Base-by-base conservation (phyloP, 2,329 filamentous ascomycete species). In the Aspergillus costaricaensis region DNA sequence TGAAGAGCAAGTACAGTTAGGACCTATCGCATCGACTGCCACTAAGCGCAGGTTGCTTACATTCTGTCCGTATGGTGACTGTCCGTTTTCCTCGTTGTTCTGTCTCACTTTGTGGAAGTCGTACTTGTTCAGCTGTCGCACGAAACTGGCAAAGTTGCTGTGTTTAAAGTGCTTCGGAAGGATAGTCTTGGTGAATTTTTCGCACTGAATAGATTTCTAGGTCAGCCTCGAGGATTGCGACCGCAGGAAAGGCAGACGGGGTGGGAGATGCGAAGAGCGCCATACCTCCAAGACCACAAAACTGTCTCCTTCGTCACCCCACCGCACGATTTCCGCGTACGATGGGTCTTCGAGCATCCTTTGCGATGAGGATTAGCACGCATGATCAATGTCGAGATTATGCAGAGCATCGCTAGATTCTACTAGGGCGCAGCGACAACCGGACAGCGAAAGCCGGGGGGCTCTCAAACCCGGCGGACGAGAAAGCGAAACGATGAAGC, bases 91-190 rank as follows among this genome's bases (percentile, higher is more conserved):
- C 72, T 96, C 92, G 67, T 92, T 96, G 70, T 93, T 91, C 72
- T 90, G 91, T 66, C 95, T 87, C 65, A 98, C 93, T 82, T 99
- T 99, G 82, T 99, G 95, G 70, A 99, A 99, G 74, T 96, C 93
- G 77, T 96, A 97, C 76, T 97, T 97, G 81, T 97, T 97, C 60
- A 97, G 81, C 76, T 97, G 93, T 52, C 93, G 90, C 60, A 97
- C 93, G 74, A 97, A 97, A 78, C 92, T 96, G 32, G 93, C 93
- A 80, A 97, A 97, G 76, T 97, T 97, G 85, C 92, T 96, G 79
- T 98, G 95, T 79, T 99, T 99, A 83, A 99, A 99, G 72, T 98
- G 92, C 75, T 98, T 97, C 2, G 95, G 95, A 15, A 99, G 86
- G 69, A 99, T 96, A 41, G 91, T 90, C 76, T 97, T 96, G 21